Evolutionary conservation across 163 green algal species (phyloP).

Genomic region (Chloromonas sp.): DNA sequence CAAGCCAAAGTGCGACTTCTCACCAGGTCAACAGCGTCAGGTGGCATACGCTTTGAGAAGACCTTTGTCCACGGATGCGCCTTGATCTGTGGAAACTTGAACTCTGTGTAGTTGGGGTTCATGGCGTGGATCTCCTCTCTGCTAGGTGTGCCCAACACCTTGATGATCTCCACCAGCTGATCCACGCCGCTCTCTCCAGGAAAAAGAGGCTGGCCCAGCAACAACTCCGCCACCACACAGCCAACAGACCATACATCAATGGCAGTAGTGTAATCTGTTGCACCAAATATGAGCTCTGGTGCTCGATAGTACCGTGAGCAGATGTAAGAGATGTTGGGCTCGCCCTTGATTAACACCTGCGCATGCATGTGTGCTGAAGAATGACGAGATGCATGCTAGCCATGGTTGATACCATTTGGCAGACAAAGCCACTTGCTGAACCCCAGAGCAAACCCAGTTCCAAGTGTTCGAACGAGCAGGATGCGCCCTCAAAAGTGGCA

Average conservation of each 20-base stretch:
- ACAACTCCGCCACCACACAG: constrained; percentile 96
- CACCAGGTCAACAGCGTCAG: constrained; percentile 89
- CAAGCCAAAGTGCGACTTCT: neutral
- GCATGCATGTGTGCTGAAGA: neutral
- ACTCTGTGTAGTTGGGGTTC: constrained; percentile 99
- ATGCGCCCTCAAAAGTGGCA: too few relatives aligned
- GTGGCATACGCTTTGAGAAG: constrained; percentile 87
- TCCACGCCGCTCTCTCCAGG: constrained; percentile 88
- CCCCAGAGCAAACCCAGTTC: neutral
- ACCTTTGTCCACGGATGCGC: constrained; percentile 94
- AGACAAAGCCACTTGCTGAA: neutral
- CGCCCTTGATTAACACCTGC: constrained; percentile 72
- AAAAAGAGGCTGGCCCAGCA: constrained; percentile 89
- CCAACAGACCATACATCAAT: constrained; percentile 98
- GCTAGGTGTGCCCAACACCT: constrained; percentile 90
- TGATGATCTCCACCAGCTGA: constrained; percentile 99
- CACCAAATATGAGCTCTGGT: constrained; percentile 97
- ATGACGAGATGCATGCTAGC: neutral
- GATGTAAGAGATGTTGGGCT: constrained; percentile 99
- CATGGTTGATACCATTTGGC: neutral
- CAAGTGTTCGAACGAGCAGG: neutral
- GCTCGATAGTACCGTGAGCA: constrained; percentile 92
- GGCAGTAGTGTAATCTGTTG: constrained; percentile 94
- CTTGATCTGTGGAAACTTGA: constrained; percentile 99
- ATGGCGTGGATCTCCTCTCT: constrained; percentile 95